Evolutionary conservation across 169 alveolate genomes (phyloP), one percentile per base, ranked within the genome.

Genomic region (Plasmodium inui): DNA sequence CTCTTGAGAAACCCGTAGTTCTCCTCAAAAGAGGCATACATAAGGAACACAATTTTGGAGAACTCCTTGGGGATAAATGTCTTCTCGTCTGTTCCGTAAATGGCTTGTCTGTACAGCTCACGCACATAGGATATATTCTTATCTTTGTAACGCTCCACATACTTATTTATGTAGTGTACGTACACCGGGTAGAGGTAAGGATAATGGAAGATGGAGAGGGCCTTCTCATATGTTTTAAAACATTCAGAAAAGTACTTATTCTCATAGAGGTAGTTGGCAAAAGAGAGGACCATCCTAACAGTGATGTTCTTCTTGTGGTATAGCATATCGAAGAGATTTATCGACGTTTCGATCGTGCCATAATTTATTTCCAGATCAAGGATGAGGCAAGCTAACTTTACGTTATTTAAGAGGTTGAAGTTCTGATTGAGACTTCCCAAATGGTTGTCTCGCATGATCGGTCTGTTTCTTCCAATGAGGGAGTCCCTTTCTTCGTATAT

Each of bases 11-110:
- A 92, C 5, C 99, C 99, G 89, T 96, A 97, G 57, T 97, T 86
- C 82, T 97, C 98, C 83, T 98, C 99, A 82, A 94, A 97, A 41
- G 94, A 93, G 6, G 98, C 98, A 92, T 96, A 98, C 98, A 98
- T 96, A 53, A 94, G 92, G 91, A 96, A 97, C 85, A 98, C 96
- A 32, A 96, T 82, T 84, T 92, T 94, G 34, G 95, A 91, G 88
- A 95, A 93, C 82, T 96, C 97, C 83, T 96, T 90, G 1, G 98
- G 98, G 9, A 93, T 92, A 10, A 53, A 88, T 12, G 94, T 79
- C n/a, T 53, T 76, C 12, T 76, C 82, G 26, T 88, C 94, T 1
- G 30, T 41, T 22, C 94, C 94, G 34, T 88, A 88, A 32, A 97
- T 67, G 17, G 96, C 97, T 88, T 96, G 93, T 70, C 96, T 97